A percentile compares a stretch with the other conserved stretches of the same genome.
These are phyloP conservation scores for Pistacia atlantica DNA, from an alignment of 345 rosid species.

Conservation along the genomic window DNA sequence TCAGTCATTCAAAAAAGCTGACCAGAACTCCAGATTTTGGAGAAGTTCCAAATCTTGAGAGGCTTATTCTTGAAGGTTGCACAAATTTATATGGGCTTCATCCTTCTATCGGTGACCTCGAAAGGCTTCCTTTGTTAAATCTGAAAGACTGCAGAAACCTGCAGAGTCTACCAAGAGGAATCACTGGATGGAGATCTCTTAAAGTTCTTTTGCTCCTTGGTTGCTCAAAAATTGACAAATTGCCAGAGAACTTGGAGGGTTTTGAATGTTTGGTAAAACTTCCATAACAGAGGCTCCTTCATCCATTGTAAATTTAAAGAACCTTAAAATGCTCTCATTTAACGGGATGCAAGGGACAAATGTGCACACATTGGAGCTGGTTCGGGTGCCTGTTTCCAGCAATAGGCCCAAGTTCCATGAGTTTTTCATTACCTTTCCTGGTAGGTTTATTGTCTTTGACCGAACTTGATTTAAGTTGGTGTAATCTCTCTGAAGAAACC, in stretches of 20 bases:
- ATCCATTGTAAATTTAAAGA: conserved; percentile 10
- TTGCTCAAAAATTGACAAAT: conserved; percentile 9
- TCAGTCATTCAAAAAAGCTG: conserved; percentile 4
- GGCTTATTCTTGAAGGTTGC: conserved; percentile 21
- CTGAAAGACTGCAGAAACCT: conserved; percentile 29
- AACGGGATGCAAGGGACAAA: conserved; percentile 2
- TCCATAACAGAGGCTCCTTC: conserved; percentile 2
- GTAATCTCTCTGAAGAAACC: background rate
- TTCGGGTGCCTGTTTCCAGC: background rate
- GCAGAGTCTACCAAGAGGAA: conserved; percentile 13
- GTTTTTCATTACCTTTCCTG: conserved; percentile 10
- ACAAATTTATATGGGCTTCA: conserved; percentile 20
- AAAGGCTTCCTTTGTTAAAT: conserved; percentile 13
- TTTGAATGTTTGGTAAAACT: conserved; percentile 7
- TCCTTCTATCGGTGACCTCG: conserved; percentile 20
- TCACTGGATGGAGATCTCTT: conserved; percentile 17
- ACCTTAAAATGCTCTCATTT: conserved; percentile 10
- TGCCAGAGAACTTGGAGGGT: conserved; percentile 8
- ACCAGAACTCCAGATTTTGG: conserved; percentile 16
- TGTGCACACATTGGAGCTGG: background rate
- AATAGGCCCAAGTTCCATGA: background rate
- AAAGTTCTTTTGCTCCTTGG: conserved; percentile 3
- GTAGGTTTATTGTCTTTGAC: conserved; percentile 9
- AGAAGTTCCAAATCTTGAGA: conserved; percentile 12
- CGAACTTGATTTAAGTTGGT: conserved; percentile 16